Conservation (phyloP, 768 basidiomycete genomes). For the Nidularia sp. region DNA sequence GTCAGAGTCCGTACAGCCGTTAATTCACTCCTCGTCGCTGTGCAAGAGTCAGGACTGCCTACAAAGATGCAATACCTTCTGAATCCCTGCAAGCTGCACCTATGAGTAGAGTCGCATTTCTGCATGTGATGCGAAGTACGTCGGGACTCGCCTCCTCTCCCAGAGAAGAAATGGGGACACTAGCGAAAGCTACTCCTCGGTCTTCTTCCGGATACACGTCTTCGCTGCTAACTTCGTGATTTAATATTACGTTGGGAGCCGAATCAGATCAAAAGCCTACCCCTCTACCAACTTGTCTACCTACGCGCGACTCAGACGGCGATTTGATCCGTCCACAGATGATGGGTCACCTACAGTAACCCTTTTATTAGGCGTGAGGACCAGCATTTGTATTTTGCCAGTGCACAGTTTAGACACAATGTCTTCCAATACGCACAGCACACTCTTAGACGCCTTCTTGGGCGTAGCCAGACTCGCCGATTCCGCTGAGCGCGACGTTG, state of each 20-base stretch:
- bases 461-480: not conserved
- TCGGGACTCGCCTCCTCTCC: not conserved
- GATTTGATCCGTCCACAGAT: not conserved
- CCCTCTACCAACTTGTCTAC: not conserved
- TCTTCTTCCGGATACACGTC: not conserved
- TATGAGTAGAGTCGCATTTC: not conserved
- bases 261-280: not conserved
- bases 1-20: no score
- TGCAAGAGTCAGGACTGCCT: no score
- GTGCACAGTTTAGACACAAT: no score
- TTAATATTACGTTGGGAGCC: not conserved
- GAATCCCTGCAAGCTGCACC: no score
- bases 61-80: no score
- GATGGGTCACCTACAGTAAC: not conserved
- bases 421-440: not conserved
- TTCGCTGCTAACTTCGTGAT: not conserved
- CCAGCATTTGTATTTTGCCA: no score
- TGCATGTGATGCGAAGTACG: not conserved
- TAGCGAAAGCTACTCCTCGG: not conserved
- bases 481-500: conserved; percentile 6
- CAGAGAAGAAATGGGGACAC: not conserved
- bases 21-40: no score
- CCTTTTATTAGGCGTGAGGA: not conserved
- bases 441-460: not conserved
- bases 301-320: not conserved